These are phyloP conservation scores for Lachnellula arida DNA, from an alignment of 2,329 filamentous ascomycete species.

Conservation along the genomic window DNA sequence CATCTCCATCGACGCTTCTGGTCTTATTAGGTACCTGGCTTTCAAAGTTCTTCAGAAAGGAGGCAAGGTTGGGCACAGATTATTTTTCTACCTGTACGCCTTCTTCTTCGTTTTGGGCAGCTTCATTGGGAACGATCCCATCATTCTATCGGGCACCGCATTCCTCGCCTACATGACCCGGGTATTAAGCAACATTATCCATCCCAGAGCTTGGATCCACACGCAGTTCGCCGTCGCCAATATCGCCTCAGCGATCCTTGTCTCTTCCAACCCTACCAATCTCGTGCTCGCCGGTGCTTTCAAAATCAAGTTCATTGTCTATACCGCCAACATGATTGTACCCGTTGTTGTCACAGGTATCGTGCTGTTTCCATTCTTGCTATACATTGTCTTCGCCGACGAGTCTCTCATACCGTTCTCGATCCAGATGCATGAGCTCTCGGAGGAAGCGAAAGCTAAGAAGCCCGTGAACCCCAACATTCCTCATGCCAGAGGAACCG, in stretches of 20 bases:
- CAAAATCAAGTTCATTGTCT: conserved; percentile 64
- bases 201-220: conserved; percentile 69
- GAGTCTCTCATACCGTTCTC: conserved; percentile 57
- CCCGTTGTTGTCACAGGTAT: conserved; percentile 65
- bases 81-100: conserved; percentile 69
- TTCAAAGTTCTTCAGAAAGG: conserved; percentile 66
- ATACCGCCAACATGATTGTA: conserved; percentile 74
- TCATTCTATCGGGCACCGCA: conserved; percentile 68
- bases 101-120: conserved; percentile 66
- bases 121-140: conserved; percentile 71
- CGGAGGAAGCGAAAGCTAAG: conserved; percentile 49
- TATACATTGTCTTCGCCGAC: conserved; percentile 65
- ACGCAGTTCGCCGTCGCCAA: conserved; percentile 69
- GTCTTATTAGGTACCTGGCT: conserved; percentile 64
- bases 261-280: conserved; percentile 75
- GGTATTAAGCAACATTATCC: conserved; percentile 66
- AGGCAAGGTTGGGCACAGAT: conserved; percentile 59
- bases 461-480: conserved; percentile 70
- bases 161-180: conserved; percentile 75
- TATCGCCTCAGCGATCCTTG: conserved; percentile 69
- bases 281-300: conserved; percentile 71
- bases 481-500: conserved; percentile 54
- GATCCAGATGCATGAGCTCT: conserved; percentile 65
- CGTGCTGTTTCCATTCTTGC: conserved; percentile 62
- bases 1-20: conserved; percentile 72